These are phyloP conservation scores for Plantago coronopus DNA, from an alignment of 305 asterid genomes.

Conservation along the genomic window DNA sequence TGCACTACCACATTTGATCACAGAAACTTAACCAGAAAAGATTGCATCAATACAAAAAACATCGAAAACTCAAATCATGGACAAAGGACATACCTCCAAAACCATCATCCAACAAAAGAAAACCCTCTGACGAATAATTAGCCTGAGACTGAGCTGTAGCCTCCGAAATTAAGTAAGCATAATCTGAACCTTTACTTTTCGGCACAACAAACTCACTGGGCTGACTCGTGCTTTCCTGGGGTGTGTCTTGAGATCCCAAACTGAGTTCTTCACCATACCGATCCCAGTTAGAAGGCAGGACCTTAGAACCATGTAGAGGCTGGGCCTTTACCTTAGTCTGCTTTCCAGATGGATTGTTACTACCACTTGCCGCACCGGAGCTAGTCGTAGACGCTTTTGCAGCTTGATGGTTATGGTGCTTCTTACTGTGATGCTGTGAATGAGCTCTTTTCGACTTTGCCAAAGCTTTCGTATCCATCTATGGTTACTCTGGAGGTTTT, in stretches of 20 bases:
- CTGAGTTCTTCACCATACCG: slow-evolving; percentile 53
- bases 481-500: too few species aligned
- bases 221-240: slow-evolving; percentile 32
- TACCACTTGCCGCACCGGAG: slow-evolving; percentile 28
- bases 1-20: background rate
- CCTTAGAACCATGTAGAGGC: slow-evolving; percentile 34
- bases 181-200: slow-evolving; percentile 80
- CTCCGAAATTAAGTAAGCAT: slow-evolving; percentile 61
- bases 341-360: slow-evolving; percentile 44
- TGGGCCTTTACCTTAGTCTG: slow-evolving; percentile 39
- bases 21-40: background rate
- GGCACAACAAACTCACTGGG: slow-evolving; percentile 52
- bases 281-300: slow-evolving; percentile 84
- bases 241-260: slow-evolving; percentile 34
- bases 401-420: slow-evolving; percentile 50
- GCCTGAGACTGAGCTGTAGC: slow-evolving; percentile 61
- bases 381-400: slow-evolving; percentile 37
- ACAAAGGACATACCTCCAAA: slow-evolving; percentile 39
- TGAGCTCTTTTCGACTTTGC: slow-evolving; percentile 92
- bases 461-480: slow-evolving; percentile 78
- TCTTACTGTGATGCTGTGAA: slow-evolving; percentile 60
- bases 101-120: slow-evolving; percentile 36
- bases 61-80: slow-evolving; percentile 12
- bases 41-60: slow-evolving; percentile 1
- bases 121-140: slow-evolving; percentile 33